Evolutionary conservation across 495 filamentous ascomycete species (phyloP), one percentile per base, ranked within the genome.

Genomic region (Annulohypoxylon nitens): DNA sequence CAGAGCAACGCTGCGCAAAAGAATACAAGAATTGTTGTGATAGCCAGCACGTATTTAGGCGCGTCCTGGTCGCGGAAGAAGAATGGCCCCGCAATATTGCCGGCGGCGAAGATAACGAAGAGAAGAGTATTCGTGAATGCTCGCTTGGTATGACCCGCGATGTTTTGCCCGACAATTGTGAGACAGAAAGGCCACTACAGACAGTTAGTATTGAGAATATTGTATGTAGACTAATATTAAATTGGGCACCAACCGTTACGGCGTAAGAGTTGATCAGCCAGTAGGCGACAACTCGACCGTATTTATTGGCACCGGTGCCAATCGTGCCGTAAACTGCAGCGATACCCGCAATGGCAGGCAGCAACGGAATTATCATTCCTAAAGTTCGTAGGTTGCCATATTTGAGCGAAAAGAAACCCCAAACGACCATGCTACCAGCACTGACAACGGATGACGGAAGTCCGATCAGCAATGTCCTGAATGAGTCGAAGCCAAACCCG

Each of bases 181-280:
- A 60, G 57, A 10, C 57, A 60, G 36, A 60, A 60, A 26, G 57
- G 57, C 57, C 57, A 60, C 57, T 60, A 7, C n/a, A 8, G 2
- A 5, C 11, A 12, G 20, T 60, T 30, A 60, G 57, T 20, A 23
- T n/a, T 43, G 20, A 26, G 7, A 25, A 39, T 16, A 60, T 11
- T n/a, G 2, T 20, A 5, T n/a, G 3, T 26, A 1, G 16, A 60
- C 18, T 23, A 12, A 41, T 0, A 43, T 43, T 3, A 11, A 18
- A 20, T 3, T 12, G 2, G 16, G 43, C 2, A 60, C 57, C 20
- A 41, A 60, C 57, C 57, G 57, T 60, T 36, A 60, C 57, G 26
- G 57, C 57, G 26, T 60, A 60, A n/a, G 57, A 60, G 20, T 60
- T 60, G 18, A 60, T 43, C 16, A 60, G 36, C 57, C 57, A 60